Evolutionary conservation across 1,139 yeast genomes (phyloP), one percentile per base, ranked within the genome.

Genomic region (Petasospora fabianii): DNA sequence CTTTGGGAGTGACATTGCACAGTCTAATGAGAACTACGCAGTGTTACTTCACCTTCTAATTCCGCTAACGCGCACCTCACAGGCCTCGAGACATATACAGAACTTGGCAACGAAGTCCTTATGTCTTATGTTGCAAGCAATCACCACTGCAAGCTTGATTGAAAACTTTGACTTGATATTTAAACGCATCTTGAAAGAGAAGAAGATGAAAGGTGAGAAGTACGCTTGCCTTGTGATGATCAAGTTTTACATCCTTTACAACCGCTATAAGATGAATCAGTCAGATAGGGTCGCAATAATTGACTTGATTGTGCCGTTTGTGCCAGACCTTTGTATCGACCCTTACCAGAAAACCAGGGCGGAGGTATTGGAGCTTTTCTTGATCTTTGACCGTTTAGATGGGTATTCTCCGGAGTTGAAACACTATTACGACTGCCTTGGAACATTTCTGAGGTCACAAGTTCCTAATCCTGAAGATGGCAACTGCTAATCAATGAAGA

Each of bases 121-220:
- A 9, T 53, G 58, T 19, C 34, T 53, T 17, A 55, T 55, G 52
- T 35, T 49, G 8, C 51, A 47, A 24, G 40, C 57, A 2, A 39
- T 55, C 5, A 42, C 49, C 0, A 31, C 46, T 9, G 32, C 24
- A 9, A 47, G 49, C 27, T 48, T 55, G 22, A 35, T 48, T 4
- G 17, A 20, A 3, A 38, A 39, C 16, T 53, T 55, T 41, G 50
- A 46, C 4, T 16, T 19, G 8, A 41, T 49, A 3, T 51, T 53
- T 24, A n/a, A 18, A 1, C 26, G 24, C 8, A 38, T 43, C 4
- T 42, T 55, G 21, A 13, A 15, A 3, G 37, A 48, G 14, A 44
- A 44, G 34, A 46, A 40, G 28, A 31, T 46, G 13, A 44, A 41
- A 24, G 52, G 49, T 7, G 59, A 55, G 34, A 55, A 51, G 27